Evolutionary conservation across 139 green algal species (phyloP).

Genomic region (Chlorella sp.): DNA sequence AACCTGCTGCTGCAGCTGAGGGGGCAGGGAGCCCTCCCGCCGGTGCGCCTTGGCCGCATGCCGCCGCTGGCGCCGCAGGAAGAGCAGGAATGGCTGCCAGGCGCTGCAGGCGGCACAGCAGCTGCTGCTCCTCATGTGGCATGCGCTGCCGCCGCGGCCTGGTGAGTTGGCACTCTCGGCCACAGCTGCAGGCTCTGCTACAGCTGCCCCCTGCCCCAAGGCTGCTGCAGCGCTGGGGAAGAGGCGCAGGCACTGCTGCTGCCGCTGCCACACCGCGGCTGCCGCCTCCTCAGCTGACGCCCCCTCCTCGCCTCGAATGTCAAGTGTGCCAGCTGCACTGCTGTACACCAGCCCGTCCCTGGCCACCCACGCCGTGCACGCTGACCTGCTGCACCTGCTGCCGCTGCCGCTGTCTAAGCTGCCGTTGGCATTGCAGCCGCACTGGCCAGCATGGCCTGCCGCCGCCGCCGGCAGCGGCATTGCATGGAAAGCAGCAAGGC

Average conservation of each 20-base stretch:
- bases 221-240: neutral
- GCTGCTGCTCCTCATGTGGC: no score
- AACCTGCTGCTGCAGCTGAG: constrained; percentile 19
- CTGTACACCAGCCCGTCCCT: constrained; percentile 5
- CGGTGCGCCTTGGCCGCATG: neutral
- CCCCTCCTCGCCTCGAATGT: neutral
- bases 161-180: no score
- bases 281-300: neutral
- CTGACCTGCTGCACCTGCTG: neutral
- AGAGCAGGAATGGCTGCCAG: constrained; percentile 44
- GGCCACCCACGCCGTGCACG: constrained; percentile 5
- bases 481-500: constrained; percentile 26
- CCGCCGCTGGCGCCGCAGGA: constrained; percentile 35
- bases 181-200: no score
- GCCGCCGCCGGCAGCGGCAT: constrained; percentile 24
- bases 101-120: neutral
- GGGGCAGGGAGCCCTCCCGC: neutral
- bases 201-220: neutral
- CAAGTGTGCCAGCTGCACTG: constrained; percentile 1
- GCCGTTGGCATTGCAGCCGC: no score
- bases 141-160: no score
- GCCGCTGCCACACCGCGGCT: neutral
- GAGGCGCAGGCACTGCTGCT: neutral
- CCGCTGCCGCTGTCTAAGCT: neutral
- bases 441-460: neutral